Evolutionary conservation across 2,329 filamentous ascomycete species (phyloP), one percentile per base, ranked within the genome.

Genomic region (Xylariaceae sp.): DNA sequence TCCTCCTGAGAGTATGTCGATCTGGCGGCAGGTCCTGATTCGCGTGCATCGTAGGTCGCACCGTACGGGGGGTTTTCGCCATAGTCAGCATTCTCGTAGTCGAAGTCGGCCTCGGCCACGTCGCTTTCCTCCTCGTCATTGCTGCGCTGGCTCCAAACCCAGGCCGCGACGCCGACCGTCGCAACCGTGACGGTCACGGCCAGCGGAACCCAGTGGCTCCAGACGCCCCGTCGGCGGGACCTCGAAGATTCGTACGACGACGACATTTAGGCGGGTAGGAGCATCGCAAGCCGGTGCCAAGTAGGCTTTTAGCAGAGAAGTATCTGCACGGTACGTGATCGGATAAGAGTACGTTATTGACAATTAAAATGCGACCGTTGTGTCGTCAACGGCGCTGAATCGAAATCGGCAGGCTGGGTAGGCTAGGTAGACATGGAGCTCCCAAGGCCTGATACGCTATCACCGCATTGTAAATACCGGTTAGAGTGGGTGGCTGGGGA

Each of bases 61-160:
- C 69, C 74, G 53, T 72, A 76, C 9, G 69, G 60, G 16, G 72
- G 68, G 52, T 75, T 75, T 51, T 72, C 73, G 48, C 74, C 71
- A 42, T 72, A 69, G 53, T 68, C 65, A 45, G 63, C 65, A 40
- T 67, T 63, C 22, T 71, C 65, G 50, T 78, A 26, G 22, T 26
- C 22, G 44, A 73, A 63, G 46, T 53, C 57, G 41, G 72, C 71
- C 41, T 72, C 71, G 54, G 70, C 68, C 41, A 71, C 68, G 39
- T 81, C 77, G 48, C 75, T 72, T 48, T 81, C 74, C 43, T 79
- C 75, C 39, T 81, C 77, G 19, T 89, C 83, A 39, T 87, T 83
- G 57, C 76, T 80, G 57, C 88, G 84, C 68, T 95, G 89, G 63
- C 86, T 94, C 89, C 89, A 95, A 46, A 90, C 81, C 91, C 91